Conservation (phyloP, 1,284 basidiomycete genomes). For the Singerocomus inundabilis region DNA sequence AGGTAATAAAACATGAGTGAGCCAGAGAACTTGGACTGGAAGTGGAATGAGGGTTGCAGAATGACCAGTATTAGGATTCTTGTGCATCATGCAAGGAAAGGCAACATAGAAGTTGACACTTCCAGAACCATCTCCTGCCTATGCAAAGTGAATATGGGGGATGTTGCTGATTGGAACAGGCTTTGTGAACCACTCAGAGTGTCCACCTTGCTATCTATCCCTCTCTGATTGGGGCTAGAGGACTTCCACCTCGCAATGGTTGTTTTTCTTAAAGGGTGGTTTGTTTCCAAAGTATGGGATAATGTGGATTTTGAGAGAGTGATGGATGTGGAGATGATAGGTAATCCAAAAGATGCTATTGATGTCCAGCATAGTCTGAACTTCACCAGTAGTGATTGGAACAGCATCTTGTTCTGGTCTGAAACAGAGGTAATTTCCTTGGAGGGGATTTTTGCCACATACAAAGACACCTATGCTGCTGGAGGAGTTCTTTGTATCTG, state of each 20-base stretch:
- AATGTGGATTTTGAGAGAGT: conserved; percentile 3
- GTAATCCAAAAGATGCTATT: conserved; percentile 13
- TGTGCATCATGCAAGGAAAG: conserved; percentile 12
- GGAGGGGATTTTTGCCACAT: background rate
- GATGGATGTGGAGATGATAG: background rate
- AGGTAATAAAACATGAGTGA: conserved; percentile 6
- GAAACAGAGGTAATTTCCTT: conserved; percentile 9
- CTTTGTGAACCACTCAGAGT: conserved; percentile 10
- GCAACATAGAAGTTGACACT: conserved; percentile 10
- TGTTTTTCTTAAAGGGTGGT: conserved; percentile 8
- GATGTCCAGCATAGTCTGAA: conserved; percentile 8
- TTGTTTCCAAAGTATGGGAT: conserved; percentile 9
- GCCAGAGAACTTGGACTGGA: no score
- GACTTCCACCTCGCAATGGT: conserved; percentile 9
- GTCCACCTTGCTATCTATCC: background rate
- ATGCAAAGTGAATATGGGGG: conserved; percentile 3
- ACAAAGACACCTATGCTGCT: background rate
- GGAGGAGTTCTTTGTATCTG: background rate
- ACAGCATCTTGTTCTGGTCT: background rate
- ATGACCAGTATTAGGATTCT: background rate
- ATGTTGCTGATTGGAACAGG: conserved; percentile 2
- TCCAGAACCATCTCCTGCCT: conserved; percentile 3
- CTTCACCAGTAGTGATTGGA: background rate
- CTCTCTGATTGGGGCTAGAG: background rate
- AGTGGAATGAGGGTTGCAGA: conserved; percentile 1